Conservation (phyloP, 257 asterid species). For the Salvia hispanica region DNA sequence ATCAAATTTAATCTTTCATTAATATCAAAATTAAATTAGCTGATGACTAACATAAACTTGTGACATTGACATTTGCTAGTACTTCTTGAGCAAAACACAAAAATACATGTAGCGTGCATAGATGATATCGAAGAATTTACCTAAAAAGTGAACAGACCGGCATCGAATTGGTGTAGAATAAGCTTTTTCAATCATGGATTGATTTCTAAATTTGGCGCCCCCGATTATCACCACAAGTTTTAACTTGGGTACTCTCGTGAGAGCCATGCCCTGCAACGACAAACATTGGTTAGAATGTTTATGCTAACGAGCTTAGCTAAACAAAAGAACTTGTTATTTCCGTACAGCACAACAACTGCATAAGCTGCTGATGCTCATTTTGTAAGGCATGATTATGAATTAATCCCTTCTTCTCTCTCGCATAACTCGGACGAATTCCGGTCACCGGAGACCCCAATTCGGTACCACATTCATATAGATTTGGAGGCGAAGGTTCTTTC, state of each 20-base stretch:
- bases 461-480: no score
- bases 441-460: no score
- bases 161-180: conserved; percentile 57
- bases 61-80: no score
- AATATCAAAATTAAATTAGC: neutral
- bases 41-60: no score
- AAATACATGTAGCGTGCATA: neutral
- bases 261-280: conserved; percentile 63
- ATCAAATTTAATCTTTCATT: neutral
- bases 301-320: neutral
- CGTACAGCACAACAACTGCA: no score
- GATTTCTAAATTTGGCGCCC: conserved; percentile 69
- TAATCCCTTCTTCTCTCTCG: no score
- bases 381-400: no score
- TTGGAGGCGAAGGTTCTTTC: no score
- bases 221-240: conserved; percentile 68
- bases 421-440: no score
- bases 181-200: conserved; percentile 58
- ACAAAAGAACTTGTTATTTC: no score
- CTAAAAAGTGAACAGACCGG: conserved; percentile 87
- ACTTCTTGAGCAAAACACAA: neutral
- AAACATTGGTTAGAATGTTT: neutral
- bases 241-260: conserved; percentile 69
- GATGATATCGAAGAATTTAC: conserved; percentile 32
- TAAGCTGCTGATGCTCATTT: no score